These are phyloP conservation scores for Aspergillus arachidicola DNA, from an alignment of 2,329 filamentous ascomycete species.

Conservation along the genomic window DNA sequence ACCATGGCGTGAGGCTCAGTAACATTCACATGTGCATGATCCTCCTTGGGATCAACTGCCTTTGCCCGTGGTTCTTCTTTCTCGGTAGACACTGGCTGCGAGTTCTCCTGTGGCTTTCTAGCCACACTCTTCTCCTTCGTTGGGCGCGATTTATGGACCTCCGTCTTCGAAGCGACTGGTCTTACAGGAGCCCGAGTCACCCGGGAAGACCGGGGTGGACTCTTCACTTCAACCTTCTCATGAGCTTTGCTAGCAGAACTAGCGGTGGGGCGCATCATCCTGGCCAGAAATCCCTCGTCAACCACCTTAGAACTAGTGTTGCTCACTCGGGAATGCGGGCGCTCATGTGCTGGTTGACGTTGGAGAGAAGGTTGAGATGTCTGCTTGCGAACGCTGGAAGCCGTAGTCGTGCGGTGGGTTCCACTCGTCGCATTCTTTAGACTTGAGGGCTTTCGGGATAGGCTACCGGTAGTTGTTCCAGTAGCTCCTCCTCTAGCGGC, in stretches of 20 bases:
- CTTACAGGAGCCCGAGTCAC: slow-evolving; percentile 24
- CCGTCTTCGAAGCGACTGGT: slow-evolving; percentile 26
- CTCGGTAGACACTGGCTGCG: background rate
- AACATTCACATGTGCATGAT: slow-evolving; percentile 1
- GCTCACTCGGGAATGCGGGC: slow-evolving; percentile 46
- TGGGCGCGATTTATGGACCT: slow-evolving; percentile 22
- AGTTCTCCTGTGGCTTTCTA: slow-evolving; percentile 13
- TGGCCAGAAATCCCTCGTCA: slow-evolving; percentile 51
- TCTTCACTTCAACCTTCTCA: slow-evolving; percentile 48
- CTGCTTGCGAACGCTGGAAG: slow-evolving; percentile 32
- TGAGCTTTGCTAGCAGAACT: slow-evolving; percentile 53
- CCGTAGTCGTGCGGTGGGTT: slow-evolving; percentile 26
- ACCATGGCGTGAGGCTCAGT: slow-evolving; percentile 5
- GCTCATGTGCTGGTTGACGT: slow-evolving; percentile 32
- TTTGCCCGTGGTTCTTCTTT: slow-evolving; percentile 8
- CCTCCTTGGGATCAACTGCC: slow-evolving; percentile 1
- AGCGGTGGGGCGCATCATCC: slow-evolving; percentile 56
- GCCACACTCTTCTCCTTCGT: slow-evolving; percentile 25
- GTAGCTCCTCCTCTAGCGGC: slow-evolving; percentile 34
- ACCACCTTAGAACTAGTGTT: slow-evolving; percentile 39
- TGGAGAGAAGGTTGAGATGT: slow-evolving; percentile 36
- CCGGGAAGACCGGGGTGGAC: slow-evolving; percentile 36
- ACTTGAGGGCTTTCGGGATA: slow-evolving; percentile 41
- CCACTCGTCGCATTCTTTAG: slow-evolving; percentile 31
- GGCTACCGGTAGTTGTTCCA: slow-evolving; percentile 25